These are phyloP conservation scores for Paramecium sexaurelia DNA, from an alignment of 73 alveolate species.

Conservation along the genomic window DNA sequence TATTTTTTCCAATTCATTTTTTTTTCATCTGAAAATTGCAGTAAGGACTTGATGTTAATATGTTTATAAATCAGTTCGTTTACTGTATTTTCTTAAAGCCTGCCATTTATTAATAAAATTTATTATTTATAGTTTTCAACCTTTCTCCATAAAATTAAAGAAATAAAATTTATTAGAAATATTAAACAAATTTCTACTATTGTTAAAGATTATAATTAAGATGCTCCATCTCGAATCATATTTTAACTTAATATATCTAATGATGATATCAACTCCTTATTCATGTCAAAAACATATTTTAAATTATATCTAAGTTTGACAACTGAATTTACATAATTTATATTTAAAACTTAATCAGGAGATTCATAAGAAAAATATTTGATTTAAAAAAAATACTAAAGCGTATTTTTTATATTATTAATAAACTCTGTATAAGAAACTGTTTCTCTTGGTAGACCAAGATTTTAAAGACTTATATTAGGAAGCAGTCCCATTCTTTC, in stretches of 20 bases:
- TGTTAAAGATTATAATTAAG: neutral
- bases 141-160: neutral
- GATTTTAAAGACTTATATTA: neutral
- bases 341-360: neutral
- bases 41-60: neutral
- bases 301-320: conserved; percentile 10
- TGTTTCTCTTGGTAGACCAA: neutral
- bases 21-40: neutral
- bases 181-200: neutral
- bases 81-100: neutral
- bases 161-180: neutral
- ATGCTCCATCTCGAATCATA: neutral
- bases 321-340: neutral
- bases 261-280: neutral
- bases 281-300: neutral
- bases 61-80: neutral
- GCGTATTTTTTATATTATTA: neutral
- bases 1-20: neutral
- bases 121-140: neutral
- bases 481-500: neutral
- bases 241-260: neutral
- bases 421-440: conserved; percentile 4
- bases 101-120: neutral
- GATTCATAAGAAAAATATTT: neutral
- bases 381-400: neutral